Base-by-base conservation (phyloP, 2,329 filamentous ascomycete species). In the Colletotrichum noveboracense region DNA sequence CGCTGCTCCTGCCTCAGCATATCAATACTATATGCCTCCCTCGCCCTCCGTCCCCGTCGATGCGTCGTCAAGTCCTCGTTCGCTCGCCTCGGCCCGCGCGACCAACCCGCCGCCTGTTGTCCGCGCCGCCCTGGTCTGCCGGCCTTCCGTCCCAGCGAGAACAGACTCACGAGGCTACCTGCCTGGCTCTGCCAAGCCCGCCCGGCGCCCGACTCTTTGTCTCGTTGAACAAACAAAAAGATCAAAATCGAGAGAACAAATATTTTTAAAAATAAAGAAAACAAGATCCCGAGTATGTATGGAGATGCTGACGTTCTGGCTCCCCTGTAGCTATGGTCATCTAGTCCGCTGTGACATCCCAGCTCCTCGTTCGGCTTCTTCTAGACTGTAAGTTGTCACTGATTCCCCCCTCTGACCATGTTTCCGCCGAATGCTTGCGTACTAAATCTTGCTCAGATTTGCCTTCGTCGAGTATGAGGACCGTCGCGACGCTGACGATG, bases 401-500 rank as follows among this genome's bases (percentile, higher is more conserved):
- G 52, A 32, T 38, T 58, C 36, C n/a, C 43, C 24, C 5, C 58
- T 7, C 21, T 30, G 9, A 32, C 16, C 9, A 18, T 43, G 2
- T 48, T n/a, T 7, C 43, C 43, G n/a, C 43, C 43, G n/a, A 12
- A 48, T 21, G n/a, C n/a, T 7, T 30, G 52, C 61, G 55, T 28
- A 38, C 68, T 78, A 74, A 79, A 21, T 48, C n/a, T 71, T 28
- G 14, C 36, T 30, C 38, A 93, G 97, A 80, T 99, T 99, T 85
- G 97, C 97, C 48, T 99, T 99, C 85, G 97, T 99, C 79, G 97
- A 99, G 88, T 99, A 99, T 86, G 97, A 99, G 89, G 97, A 96
- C 86, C 95, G 96, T 81, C 96, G 97, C 81, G 97, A 99, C 89
- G 96, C 97, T 78, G 97, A 99, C 86, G 97, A 99, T 88, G 97